phyloP scores from a whole-genome alignment of 371 early-diverging fungal species.

The Mycotypha africana region DNA sequence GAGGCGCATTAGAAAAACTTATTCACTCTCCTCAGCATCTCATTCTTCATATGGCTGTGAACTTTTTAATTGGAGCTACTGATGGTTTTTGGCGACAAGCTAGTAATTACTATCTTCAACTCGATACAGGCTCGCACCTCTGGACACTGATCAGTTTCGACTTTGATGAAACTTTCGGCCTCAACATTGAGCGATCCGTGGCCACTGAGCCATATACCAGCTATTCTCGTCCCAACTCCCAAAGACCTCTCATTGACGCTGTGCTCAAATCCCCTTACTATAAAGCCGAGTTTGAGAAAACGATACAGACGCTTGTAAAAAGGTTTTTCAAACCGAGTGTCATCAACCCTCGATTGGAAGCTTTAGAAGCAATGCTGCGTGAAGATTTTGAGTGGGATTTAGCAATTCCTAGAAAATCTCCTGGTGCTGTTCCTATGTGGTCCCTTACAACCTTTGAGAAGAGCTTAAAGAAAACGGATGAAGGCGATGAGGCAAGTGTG shows the following conservation, averaged over 20 bases:
- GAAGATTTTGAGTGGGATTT: constrained; percentile 46
- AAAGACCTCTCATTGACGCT: constrained; percentile 30
- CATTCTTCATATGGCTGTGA: constrained; percentile 40
- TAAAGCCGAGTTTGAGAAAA: constrained; percentile 30
- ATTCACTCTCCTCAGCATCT: constrained; percentile 30
- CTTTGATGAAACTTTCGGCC: constrained; percentile 50
- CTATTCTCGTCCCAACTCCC: constrained; percentile 23
- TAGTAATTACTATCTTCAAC: constrained; percentile 44
- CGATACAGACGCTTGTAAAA: constrained; percentile 38
- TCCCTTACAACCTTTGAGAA: constrained; percentile 38
- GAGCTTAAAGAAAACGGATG: constrained; percentile 27
- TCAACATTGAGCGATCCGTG: constrained; percentile 28
- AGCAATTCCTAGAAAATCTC: constrained; percentile 22
- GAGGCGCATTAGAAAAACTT: constrained; percentile 24
- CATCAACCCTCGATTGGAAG: constrained; percentile 40
- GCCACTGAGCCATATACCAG: constrained; percentile 29
- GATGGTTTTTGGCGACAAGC: constrained; percentile 45
- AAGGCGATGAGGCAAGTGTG: constrained; percentile 21
- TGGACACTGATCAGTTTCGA: constrained; percentile 51
- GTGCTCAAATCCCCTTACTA: constrained; percentile 36
- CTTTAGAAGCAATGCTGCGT: constrained; percentile 36
- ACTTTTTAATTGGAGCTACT: constrained; percentile 43
- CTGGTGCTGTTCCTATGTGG: constrained; percentile 28
- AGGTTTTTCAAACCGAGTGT: constrained; percentile 44
- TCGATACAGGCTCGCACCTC: constrained; percentile 27